These are phyloP conservation scores for Physcomitrium patens DNA, from an alignment of 225 moss, liverwort and hornwort species.

Conservation along the genomic window DNA sequence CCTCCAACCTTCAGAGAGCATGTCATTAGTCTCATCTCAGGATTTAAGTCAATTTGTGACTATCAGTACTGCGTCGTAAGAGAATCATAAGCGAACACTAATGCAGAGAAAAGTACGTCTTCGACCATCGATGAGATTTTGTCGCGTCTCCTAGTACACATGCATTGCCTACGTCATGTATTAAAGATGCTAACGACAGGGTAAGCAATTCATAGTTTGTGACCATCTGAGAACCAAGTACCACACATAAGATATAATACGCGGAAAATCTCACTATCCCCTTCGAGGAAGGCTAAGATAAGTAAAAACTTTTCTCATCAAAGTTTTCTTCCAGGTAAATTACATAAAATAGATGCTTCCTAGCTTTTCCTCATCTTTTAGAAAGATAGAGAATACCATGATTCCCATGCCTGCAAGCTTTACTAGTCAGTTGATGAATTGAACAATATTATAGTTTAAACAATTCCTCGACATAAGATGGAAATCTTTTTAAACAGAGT, in stretches of 20 bases:
- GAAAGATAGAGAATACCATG: slow-evolving; percentile 5
- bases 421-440: slow-evolving; percentile 9
- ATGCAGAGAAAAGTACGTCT: no score
- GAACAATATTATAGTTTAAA: slow-evolving; percentile 7
- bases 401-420: slow-evolving; percentile 2
- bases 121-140: no score
- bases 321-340: background rate
- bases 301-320: background rate
- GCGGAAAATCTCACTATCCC: no score
- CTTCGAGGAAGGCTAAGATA: no score
- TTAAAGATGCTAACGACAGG: no score
- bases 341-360: background rate
- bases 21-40: slow-evolving; percentile 14
- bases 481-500: background rate
- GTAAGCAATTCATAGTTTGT: no score
- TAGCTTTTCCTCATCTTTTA: background rate
- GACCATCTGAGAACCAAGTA: no score
- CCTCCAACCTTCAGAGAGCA: slow-evolving; percentile 76
- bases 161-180: no score
- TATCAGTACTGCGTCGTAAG: no score
- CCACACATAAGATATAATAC: no score
- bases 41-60: no score
- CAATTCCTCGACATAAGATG: slow-evolving; percentile 2
- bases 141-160: background rate
- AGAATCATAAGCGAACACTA: no score